Conservation (phyloP, 257 asterid species). For the Solanum lignicaule region DNA sequence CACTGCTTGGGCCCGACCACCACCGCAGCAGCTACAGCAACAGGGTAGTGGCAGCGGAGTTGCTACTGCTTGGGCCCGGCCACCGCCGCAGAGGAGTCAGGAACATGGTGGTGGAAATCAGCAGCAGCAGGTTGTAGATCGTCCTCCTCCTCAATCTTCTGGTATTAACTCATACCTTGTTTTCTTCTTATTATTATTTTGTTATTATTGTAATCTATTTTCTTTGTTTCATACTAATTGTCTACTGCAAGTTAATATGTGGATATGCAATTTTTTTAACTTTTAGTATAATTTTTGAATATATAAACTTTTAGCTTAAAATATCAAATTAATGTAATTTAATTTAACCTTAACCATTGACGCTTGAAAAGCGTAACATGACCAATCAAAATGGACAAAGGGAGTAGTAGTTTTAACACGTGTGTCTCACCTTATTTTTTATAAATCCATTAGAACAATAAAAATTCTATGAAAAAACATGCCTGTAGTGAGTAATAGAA, state of each 20-base stretch:
- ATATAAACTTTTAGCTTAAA: too few species aligned
- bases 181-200: not conserved
- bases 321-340: too few species aligned
- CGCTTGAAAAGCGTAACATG: too few species aligned
- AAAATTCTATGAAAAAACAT: not conserved
- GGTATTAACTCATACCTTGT: constrained; percentile 9
- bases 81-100: constrained; percentile 4
- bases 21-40: not conserved
- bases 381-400: not conserved
- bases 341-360: too few species aligned
- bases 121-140: constrained; percentile 2
- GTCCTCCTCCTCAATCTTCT: constrained; percentile 17
- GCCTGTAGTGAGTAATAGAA: not conserved
- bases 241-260: not conserved
- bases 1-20: not conserved
- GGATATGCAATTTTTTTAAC: not conserved
- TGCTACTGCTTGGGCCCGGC: constrained; percentile 1
- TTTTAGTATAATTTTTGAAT: too few species aligned
- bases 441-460: too few species aligned
- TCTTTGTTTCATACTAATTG: not conserved
- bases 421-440: not conserved
- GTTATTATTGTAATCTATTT: not conserved
- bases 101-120: not conserved
- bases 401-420: not conserved
- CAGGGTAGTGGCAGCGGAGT: not conserved